Conservation (phyloP, 2,329 filamentous ascomycete species). For the Aspergillus ibericus region DNA sequence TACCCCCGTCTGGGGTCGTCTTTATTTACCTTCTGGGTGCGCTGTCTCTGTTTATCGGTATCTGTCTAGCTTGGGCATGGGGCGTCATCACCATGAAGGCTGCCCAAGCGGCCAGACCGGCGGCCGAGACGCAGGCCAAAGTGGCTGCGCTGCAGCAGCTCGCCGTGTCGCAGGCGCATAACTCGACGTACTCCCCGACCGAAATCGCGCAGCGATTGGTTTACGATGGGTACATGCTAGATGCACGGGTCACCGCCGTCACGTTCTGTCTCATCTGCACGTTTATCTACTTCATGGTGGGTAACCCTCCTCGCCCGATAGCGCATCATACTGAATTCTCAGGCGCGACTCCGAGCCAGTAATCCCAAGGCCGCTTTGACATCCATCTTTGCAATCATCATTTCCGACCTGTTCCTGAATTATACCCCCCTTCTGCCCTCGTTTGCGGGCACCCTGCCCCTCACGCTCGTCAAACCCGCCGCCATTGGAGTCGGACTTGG, state of each 20-base stretch:
- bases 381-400: constrained; percentile 51
- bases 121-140: constrained; percentile 37
- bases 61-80: constrained; percentile 53
- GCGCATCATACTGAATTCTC: background rate
- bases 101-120: constrained; percentile 46
- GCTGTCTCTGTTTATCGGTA: constrained; percentile 48
- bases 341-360: constrained; percentile 46
- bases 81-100: constrained; percentile 52
- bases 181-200: constrained; percentile 28
- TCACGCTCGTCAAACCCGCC: constrained; percentile 48
- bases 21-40: constrained; percentile 48
- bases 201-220: constrained; percentile 40
- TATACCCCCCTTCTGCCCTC: constrained; percentile 45
- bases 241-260: constrained; percentile 44
- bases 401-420: constrained; percentile 49
- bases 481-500: constrained; percentile 50
- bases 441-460: constrained; percentile 43
- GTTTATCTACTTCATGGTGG: constrained; percentile 47
- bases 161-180: constrained; percentile 33
- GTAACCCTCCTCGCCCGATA: background rate
- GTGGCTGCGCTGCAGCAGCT: constrained; percentile 36
- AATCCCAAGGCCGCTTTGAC: constrained; percentile 49
- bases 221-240: constrained; percentile 50
- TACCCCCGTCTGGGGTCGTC: constrained; percentile 50
- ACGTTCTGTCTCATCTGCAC: constrained; percentile 42